Percentiles rank a stretch among this genome's conserved stretches.
Conservation (phyloP, 306 rosid species). For the Quercus berberidifolia region DNA sequence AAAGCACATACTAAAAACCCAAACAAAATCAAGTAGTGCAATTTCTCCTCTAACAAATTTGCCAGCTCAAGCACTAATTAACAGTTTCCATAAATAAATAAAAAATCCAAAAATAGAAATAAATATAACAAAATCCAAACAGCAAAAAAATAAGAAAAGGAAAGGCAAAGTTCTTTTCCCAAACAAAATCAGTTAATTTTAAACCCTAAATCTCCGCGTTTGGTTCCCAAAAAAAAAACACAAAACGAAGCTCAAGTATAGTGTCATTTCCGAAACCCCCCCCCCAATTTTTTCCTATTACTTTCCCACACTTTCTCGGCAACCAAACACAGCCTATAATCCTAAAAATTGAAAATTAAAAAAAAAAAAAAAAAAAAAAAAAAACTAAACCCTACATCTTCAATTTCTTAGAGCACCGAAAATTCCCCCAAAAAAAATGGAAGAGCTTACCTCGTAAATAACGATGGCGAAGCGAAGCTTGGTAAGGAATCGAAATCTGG, state of each 20-base stretch:
- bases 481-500: conserved; percentile 52
- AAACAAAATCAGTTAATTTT: conserved; percentile 5
- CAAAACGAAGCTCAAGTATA: neutral
- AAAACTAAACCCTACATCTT: conserved; percentile 27
- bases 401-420: conserved; percentile 3
- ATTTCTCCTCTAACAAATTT: conserved; percentile 17
- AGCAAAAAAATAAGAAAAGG: neutral
- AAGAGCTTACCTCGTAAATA: conserved; percentile 59
- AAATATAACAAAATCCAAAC: neutral
- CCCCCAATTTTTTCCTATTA: conserved; percentile 4
- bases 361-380: neutral
- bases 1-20: conserved; percentile 2
- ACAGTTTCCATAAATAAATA: conserved; percentile 5
- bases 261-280: conserved; percentile 1
- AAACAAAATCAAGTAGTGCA: neutral
- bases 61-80: conserved; percentile 9
- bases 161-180: conserved; percentile 12
- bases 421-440: neutral
- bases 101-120: too few species aligned
- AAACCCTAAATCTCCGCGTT: conserved; percentile 22
- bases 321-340: conserved; percentile 11
- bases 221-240: conserved; percentile 6
- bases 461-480: conserved; percentile 43
- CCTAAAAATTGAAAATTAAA: neutral
- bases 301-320: conserved; percentile 22